Evolutionary conservation across 129 eudicot genomes (phyloP), one percentile per base, ranked within the genome.

Genomic region (Deinandra increscens): DNA sequence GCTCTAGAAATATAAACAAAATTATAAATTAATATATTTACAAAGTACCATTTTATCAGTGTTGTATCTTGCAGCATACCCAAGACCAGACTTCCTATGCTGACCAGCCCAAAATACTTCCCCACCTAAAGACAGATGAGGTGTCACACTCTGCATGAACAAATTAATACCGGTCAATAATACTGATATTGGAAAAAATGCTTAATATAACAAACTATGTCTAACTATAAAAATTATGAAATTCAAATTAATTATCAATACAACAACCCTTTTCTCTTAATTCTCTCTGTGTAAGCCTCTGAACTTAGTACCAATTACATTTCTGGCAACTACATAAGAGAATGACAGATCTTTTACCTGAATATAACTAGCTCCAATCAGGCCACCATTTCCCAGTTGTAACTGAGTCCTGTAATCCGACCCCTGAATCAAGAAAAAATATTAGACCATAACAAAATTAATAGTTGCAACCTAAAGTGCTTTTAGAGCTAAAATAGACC

Each of bases 71-170:
- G 86, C 92, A 70, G 88, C 95, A 76, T 83, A 89, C 26, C 95
- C 96, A 59, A 81, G 69, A 51, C 98, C 98, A 23, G 98, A 93
- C 72, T 85, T 89, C 38, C 92, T 79, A 74, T 87, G 95, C 72
- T 89, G 90, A 73, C 95, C 98, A 66, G 90, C 86, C 96, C 97
- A 93, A 72, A 93, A 93, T 31, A 93, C 87, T 80, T 93, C 98
- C 71, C 90, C 98, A 71, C 98, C 98, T 75, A 93, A 61, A n/a
- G 96, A 81, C 29, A 93, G 50, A 84, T 85, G 83, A 6, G 86
- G 96, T 0, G 97, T 93, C 80, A 93, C 85, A 75, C 98, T 93
- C 98, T 93, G 92, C 75, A 80, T 44, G 36, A 43, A 79, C 36
- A 46, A 72, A 38, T 26, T 44, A 9, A n/a, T 34, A 59, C 50